Evolutionary conservation across 768 basidiomycete genomes (phyloP), one percentile per base, ranked within the genome.

Genomic region (Phallus indusiatus): DNA sequence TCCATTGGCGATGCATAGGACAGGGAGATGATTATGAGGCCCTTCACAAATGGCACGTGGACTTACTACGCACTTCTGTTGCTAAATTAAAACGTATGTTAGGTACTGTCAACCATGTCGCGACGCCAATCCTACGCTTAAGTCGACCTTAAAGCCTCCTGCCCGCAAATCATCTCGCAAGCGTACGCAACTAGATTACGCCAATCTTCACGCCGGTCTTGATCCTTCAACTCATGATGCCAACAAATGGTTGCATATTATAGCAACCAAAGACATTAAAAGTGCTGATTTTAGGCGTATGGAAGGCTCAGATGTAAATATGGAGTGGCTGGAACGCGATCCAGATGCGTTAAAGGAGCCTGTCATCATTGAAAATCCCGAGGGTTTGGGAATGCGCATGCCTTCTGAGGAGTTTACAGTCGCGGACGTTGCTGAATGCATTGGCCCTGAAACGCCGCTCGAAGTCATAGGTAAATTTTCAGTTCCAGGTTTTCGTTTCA

Each of bases 331-430:
- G 22, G 82, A 85, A 61, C 77, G 70, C 16, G 86, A 91, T 64
- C 78, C 83, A 24, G 75, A 71, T 55, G 90, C 91, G 4, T 81
- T 91, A 83, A 80, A 71, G 51, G 91, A 93, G 63, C 94, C 94
- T 0, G 79, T 96, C 61, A 73, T 97, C 28, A 81, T 97, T 53
- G 84, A 86, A 69, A 71, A 75, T 7, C 82, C 87, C 1, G 86
- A 90, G 14, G 87, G 90, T 6, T 73, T 97, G 48, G 94, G 93
- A 10, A 92, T 97, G 85, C 85, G 83, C 68, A 90, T 97, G 85
- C 94, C 94, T 1, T 71, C 77, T 1, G 63, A 71, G 9, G 76
- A 81, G 56, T 81, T 94, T 56, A 86, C 84, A 0, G 88, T 96
- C 46, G 76, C 81, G 57, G 86, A 94, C 68, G 85, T 98, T 1